phyloP scores from a whole-genome alignment of 345 rosid genomes.

The Eucalyptus shirleyi region DNA sequence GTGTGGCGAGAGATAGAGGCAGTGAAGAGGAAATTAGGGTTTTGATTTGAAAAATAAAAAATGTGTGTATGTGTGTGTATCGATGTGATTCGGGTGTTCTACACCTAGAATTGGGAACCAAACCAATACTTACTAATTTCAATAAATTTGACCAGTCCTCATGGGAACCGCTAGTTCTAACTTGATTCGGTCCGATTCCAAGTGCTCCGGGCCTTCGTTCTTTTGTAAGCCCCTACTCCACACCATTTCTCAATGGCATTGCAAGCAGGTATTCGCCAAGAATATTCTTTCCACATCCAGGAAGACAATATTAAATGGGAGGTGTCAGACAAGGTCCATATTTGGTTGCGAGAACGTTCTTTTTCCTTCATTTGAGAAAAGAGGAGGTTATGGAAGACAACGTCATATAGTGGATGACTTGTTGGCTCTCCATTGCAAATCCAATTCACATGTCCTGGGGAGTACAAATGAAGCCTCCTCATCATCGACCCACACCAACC shows the following conservation, averaged over 20 bases:
- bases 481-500: background rate
- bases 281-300: background rate
- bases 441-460: background rate
- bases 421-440: background rate
- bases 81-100: background rate
- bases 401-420: background rate
- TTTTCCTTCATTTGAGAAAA: background rate
- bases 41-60: too few species aligned
- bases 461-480: background rate
- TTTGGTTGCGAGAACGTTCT: background rate
- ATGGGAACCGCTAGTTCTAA: too few species aligned
- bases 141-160: background rate
- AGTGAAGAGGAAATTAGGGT: background rate
- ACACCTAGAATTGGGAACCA: too few species aligned
- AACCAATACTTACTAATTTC: background rate
- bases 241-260: background rate
- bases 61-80: too few species aligned
- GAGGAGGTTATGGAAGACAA: background rate
- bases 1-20: background rate
- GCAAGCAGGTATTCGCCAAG: background rate
- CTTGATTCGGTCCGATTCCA: rapidly evolving
- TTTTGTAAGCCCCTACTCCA: background rate
- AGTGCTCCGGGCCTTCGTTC: too few species aligned
- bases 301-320: background rate
- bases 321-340: background rate